Conservation (phyloP, 192 early-diverging fungal species). For the Chytriomyces hyalinus region DNA sequence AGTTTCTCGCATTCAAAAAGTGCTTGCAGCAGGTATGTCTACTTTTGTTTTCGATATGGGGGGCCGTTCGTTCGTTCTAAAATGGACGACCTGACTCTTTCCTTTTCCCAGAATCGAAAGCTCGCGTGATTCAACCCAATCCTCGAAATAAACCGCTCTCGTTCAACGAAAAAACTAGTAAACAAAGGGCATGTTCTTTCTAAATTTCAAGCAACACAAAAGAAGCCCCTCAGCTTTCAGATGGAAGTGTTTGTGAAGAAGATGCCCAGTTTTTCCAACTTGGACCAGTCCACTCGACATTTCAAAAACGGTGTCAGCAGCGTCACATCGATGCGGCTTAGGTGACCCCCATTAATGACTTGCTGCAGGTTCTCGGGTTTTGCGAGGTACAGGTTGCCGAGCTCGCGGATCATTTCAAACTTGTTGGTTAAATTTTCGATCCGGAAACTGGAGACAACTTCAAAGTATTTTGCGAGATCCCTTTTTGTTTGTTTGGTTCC, state of each 20-base stretch:
- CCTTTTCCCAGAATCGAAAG: not conserved
- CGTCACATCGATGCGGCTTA: constrained; percentile 79
- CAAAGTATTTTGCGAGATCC: constrained; percentile 94
- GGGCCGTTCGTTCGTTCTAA: not conserved
- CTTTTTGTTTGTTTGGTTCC: constrained; percentile 42
- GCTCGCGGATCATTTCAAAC: constrained; percentile 88
- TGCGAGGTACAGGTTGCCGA: constrained; percentile 92
- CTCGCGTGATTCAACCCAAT: not conserved
- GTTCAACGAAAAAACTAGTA: no score
- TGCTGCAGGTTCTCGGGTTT: constrained; percentile 89
- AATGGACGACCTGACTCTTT: not conserved
- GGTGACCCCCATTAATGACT: constrained; percentile 80
- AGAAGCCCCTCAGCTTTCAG: not conserved
- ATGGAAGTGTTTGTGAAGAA: constrained; percentile 16
- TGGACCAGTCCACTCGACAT: constrained; percentile 80
- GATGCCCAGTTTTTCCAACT: constrained; percentile 46
- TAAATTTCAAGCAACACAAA: not conserved
- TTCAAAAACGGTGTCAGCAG: constrained; percentile 86
- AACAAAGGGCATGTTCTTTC: not conserved
- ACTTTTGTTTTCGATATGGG: not conserved
- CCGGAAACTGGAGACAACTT: constrained; percentile 77
- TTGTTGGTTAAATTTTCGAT: constrained; percentile 77
- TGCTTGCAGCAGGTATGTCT: constrained; percentile 11
- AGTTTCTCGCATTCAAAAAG: constrained; percentile 29
- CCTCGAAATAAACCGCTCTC: no score